Conservation (phyloP, 192 early-diverging fungal species). For the Coemansia sp. region DNA sequence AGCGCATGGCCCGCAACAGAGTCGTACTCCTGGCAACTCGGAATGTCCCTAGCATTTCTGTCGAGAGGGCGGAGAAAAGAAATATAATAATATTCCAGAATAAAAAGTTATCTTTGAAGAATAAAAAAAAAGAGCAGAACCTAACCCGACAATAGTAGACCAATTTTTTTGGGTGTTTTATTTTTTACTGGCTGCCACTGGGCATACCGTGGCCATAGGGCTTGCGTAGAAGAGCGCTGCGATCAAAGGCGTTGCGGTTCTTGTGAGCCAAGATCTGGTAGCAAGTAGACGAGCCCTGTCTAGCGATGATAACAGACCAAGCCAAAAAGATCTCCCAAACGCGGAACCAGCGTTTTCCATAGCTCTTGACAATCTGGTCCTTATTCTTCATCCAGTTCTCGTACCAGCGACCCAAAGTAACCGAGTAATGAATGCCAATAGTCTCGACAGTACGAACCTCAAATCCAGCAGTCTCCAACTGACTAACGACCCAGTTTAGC, state of each 20-base stretch:
- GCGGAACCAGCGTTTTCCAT: constrained; percentile 91
- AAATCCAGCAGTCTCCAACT: constrained; percentile 93
- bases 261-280: constrained; percentile 97
- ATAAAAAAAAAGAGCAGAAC: constrained; percentile 3
- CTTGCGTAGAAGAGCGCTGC: constrained; percentile 62
- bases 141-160: background rate
- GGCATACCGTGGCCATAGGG: constrained; percentile 41
- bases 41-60: background rate
- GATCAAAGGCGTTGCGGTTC: constrained; percentile 95
- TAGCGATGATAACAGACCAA: constrained; percentile 93
- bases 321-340: constrained; percentile 99
- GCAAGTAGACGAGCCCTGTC: constrained; percentile 95
- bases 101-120: background rate
- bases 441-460: constrained; percentile 89
- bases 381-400: constrained; percentile 96
- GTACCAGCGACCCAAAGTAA: constrained; percentile 96
- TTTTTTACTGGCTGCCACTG: constrained; percentile 21
- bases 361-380: constrained; percentile 78
- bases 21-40: background rate
- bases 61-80: no score
- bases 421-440: constrained; percentile 97
- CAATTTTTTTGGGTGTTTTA: background rate
- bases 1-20: background rate
- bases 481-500: constrained; percentile 92
- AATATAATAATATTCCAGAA: no score